Evolutionary conservation across 2,329 filamentous ascomycete species (phyloP).

Genomic region (Trichoderma semiorbis): DNA sequence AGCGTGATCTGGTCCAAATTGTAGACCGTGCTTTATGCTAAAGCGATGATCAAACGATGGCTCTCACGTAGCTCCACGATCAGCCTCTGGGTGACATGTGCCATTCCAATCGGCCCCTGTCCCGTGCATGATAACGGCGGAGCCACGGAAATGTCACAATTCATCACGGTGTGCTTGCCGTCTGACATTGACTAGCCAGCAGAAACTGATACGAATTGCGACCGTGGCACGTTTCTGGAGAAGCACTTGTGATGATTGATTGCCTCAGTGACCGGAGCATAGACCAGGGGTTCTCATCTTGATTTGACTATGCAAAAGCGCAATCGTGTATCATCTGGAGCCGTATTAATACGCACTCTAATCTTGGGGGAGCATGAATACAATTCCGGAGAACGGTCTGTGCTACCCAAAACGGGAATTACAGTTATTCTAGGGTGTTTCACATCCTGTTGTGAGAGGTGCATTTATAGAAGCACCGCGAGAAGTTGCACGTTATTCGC

Average conservation of each 20-base stretch:
- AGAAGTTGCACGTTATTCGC: neutral
- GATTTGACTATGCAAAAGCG: neutral
- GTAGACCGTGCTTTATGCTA: slow-evolving; percentile 9
- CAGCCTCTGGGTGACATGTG: slow-evolving; percentile 4
- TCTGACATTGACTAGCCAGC: neutral
- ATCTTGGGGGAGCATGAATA: neutral
- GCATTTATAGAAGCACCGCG: neutral
- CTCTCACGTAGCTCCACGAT: neutral
- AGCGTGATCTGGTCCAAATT: neutral
- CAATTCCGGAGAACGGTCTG: neutral
- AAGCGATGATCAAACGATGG: slow-evolving; percentile 8
- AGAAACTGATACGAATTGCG: neutral
- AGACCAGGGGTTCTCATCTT: neutral
- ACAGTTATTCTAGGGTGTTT: neutral
- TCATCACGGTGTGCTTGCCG: neutral
- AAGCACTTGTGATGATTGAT: neutral
- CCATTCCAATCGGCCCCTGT: neutral
- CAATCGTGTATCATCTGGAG: neutral
- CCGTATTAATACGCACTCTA: neutral
- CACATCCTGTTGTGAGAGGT: neutral
- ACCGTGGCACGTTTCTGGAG: neutral
- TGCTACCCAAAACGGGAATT: neutral
- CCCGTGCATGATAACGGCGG: neutral
- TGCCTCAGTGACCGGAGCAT: slow-evolving; percentile 1
- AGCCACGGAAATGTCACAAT: neutral